phyloP scores from a whole-genome alignment of 352 stramenopile species.

The Pilasporangium apinafurcum region DNA sequence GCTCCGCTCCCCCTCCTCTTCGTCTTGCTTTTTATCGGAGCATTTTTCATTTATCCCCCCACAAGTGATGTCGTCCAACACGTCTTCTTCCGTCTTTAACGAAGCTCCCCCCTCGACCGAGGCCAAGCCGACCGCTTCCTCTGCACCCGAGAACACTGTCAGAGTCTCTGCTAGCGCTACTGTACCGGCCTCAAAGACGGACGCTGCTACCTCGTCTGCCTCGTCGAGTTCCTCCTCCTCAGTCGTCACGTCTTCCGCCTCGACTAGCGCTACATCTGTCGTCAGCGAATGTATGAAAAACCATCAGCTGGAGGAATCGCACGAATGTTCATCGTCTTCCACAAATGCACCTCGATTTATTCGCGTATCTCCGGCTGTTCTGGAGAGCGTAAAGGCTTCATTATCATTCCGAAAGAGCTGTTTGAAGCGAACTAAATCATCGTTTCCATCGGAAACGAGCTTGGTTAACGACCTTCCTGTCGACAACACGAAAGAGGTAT shows the following conservation, averaged over 20 bases:
- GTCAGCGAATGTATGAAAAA: not conserved
- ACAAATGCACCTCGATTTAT: constrained; percentile 23
- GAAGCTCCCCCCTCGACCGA: constrained; percentile 30
- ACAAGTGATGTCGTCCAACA: constrained; percentile 45
- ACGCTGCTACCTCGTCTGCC: no score
- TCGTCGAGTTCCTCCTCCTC: no score
- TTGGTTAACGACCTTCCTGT: not conserved
- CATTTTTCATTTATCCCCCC: constrained; percentile 10
- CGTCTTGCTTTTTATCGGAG: constrained; percentile 1
- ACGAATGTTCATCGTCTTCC: constrained; percentile 9
- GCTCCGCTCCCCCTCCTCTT: not conserved
- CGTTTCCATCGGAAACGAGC: constrained; percentile 19
- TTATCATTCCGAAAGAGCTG: constrained; percentile 61
- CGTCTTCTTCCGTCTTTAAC: constrained; percentile 55
- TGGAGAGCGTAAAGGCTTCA: constrained; percentile 46
- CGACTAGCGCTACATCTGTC: no score
- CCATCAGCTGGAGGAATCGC: not conserved
- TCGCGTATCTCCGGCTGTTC: constrained; percentile 28
- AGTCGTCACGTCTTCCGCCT: no score
- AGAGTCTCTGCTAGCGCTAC: no score
- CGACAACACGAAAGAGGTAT: not conserved
- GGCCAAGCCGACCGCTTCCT: constrained; percentile 3
- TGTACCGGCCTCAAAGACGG: no score
- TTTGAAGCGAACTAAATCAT: constrained; percentile 59
- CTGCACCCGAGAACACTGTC: not conserved